phyloP scores from a whole-genome alignment of 2,329 filamentous ascomycete genomes.

The Claviceps paspali region DNA sequence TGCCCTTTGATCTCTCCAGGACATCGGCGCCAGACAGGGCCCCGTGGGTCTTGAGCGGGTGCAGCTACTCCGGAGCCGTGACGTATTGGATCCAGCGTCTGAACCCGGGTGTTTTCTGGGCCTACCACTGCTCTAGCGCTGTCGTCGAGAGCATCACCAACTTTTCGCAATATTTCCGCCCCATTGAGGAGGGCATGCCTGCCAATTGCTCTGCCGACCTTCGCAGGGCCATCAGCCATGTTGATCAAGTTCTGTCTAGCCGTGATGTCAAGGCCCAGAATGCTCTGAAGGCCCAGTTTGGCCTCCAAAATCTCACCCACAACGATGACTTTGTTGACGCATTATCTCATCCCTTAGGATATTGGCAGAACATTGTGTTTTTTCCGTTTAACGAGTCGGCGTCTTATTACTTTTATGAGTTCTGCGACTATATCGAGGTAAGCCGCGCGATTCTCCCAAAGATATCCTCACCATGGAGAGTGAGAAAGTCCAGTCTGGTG shows the following conservation, averaged over 20 bases:
- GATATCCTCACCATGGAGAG: too few species aligned
- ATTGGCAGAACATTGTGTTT: constrained; percentile 25
- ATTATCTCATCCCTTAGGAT: constrained; percentile 11
- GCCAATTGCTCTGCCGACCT: constrained; percentile 46
- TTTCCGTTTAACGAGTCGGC: constrained; percentile 17
- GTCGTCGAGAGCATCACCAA: constrained; percentile 61
- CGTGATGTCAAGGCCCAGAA: constrained; percentile 15
- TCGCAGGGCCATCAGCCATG: constrained; percentile 32
- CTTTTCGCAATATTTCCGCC: constrained; percentile 44
- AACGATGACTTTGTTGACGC: constrained; percentile 34
- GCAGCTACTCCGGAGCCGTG: constrained; percentile 64
- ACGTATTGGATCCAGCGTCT: constrained; percentile 55
- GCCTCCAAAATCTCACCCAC: constrained; percentile 23
- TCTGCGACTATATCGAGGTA: constrained; percentile 19
- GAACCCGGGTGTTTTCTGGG: constrained; percentile 64
- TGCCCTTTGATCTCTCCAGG: constrained; percentile 48
- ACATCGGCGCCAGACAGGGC: constrained; percentile 50
- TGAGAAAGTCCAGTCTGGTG: constrained; percentile 18
- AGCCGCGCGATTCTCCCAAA: too few species aligned
- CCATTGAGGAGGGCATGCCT: constrained; percentile 28
- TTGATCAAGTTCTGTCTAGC: constrained; percentile 31
- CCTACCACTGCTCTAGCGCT: constrained; percentile 59
- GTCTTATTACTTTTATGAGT: constrained; percentile 18
- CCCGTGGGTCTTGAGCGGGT: constrained; percentile 62
- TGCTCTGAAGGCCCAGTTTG: constrained; percentile 30